phyloP scores from a whole-genome alignment of 2,329 filamentous ascomycete species.

The Verticillium albo-atrum region DNA sequence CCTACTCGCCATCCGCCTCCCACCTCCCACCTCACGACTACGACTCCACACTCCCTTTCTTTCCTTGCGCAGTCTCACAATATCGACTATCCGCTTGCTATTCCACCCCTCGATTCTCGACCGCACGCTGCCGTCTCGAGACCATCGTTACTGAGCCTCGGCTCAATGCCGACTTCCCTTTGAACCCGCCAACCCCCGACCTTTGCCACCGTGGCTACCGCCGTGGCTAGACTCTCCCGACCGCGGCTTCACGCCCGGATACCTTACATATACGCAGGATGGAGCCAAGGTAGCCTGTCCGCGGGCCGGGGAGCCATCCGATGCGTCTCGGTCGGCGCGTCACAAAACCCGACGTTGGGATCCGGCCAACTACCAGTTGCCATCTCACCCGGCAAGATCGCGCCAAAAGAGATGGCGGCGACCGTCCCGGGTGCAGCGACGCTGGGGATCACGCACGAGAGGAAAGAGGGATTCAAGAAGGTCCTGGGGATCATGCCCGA shows the following conservation, averaged over 20 bases:
- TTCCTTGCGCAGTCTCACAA: background rate
- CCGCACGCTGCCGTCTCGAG: background rate
- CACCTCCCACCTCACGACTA: background rate
- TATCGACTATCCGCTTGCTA: background rate
- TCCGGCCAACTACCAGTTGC: slow-evolving; percentile 3
- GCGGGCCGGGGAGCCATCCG: slow-evolving; percentile 32
- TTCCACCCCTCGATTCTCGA: no score
- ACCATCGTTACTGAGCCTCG: background rate
- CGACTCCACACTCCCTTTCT: background rate
- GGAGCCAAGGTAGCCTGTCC: slow-evolving; percentile 31
- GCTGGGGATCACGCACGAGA: slow-evolving; percentile 3
- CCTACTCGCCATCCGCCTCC: background rate
- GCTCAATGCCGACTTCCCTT: slow-evolving; percentile 1
- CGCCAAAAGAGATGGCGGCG: slow-evolving; percentile 16
- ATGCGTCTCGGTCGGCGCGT: slow-evolving; percentile 17
- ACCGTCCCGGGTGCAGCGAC: slow-evolving; percentile 14
- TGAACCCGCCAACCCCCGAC: slow-evolving; percentile 7
- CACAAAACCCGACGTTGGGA: slow-evolving; percentile 12
- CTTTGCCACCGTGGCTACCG: slow-evolving; percentile 12
- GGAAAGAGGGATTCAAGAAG: slow-evolving; percentile 2
- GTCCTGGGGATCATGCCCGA: slow-evolving; percentile 10
- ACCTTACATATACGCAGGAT: slow-evolving; percentile 30
- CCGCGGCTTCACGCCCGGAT: slow-evolving; percentile 40
- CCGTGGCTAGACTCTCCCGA: slow-evolving; percentile 29
- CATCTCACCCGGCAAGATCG: slow-evolving; percentile 8